A percentile compares a stretch with the other conserved stretches of the same genome.
phyloP scores from a whole-genome alignment of 164 flowering plant species.

The Echeveria elegans region DNA sequence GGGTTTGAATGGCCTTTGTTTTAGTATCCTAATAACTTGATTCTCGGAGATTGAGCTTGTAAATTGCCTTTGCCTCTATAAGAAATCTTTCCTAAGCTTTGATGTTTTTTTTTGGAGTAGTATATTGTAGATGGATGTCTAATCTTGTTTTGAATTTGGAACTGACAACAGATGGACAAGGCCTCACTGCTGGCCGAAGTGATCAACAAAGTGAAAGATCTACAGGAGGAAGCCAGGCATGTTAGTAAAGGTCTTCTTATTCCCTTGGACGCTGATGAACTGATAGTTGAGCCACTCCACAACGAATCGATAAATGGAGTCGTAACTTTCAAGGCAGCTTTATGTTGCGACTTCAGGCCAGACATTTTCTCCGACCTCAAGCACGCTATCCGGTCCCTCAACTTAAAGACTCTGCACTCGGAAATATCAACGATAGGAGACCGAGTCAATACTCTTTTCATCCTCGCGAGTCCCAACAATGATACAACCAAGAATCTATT shows the following conservation, averaged over 20 bases:
- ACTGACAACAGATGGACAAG: conserved; percentile 74
- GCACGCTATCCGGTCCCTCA: conserved; percentile 39
- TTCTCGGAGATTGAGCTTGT: background rate
- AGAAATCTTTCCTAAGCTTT: background rate
- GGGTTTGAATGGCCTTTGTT: background rate
- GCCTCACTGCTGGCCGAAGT: conserved; percentile 82
- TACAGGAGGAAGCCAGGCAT: conserved; percentile 47
- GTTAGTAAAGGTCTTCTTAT: conserved; percentile 46
- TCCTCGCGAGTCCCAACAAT: conserved; percentile 9
- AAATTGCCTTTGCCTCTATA: background rate
- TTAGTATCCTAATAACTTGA: background rate
- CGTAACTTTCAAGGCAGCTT: conserved; percentile 36
- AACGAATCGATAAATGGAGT: conserved; percentile 20
- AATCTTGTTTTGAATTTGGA: background rate
- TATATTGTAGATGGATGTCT: background rate
- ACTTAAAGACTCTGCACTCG: conserved; percentile 37
- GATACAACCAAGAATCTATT: conserved; percentile 18
- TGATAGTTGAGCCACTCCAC: conserved; percentile 39
- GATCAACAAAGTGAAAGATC: conserved; percentile 51
- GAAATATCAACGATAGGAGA: conserved; percentile 25
- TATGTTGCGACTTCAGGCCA: conserved; percentile 69
- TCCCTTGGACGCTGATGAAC: conserved; percentile 66
- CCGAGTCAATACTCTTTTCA: background rate
- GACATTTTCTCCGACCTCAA: conserved; percentile 52
- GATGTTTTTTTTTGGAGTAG: background rate